phyloP scores from a whole-genome alignment of 1,284 basidiomycete species.

The Vanrija sp. region DNA sequence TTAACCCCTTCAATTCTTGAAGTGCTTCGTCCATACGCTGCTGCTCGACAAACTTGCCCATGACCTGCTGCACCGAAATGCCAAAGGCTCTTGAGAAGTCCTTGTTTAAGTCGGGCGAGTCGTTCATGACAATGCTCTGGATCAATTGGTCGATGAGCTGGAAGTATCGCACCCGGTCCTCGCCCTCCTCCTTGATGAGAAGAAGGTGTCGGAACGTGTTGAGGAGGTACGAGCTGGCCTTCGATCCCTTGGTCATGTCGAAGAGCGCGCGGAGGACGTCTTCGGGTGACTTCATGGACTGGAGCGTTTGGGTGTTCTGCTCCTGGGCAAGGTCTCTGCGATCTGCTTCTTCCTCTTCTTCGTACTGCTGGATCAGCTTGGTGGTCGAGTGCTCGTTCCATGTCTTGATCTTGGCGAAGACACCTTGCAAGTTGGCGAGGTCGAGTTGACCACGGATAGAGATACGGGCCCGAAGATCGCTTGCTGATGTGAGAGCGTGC shows the following conservation, averaged over 20 bases:
- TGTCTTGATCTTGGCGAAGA: slow-evolving; percentile 66
- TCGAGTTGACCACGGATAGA: slow-evolving; percentile 69
- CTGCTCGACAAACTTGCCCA: slow-evolving; percentile 86
- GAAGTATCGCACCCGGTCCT: slow-evolving; percentile 78
- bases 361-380: slow-evolving; percentile 65
- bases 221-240: slow-evolving; percentile 80
- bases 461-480: slow-evolving; percentile 40
- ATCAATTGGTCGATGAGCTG: slow-evolving; percentile 92
- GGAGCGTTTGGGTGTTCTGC: slow-evolving; percentile 66
- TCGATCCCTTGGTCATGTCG: slow-evolving; percentile 67
- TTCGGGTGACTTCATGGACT: slow-evolving; percentile 72
- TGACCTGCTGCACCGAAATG: slow-evolving; percentile 81
- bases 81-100: slow-evolving; percentile 83
- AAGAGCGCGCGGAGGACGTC: slow-evolving; percentile 83
- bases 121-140: slow-evolving; percentile 85
- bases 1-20: slow-evolving; percentile 68
- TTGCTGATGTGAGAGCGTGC: slow-evolving; percentile 25
- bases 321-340: slow-evolving; percentile 71
- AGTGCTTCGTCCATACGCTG: slow-evolving; percentile 77
- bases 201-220: slow-evolving; percentile 90
- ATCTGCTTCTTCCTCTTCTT: slow-evolving; percentile 69
- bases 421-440: slow-evolving; percentile 69
- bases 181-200: slow-evolving; percentile 82
- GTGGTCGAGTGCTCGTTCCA: slow-evolving; percentile 62
- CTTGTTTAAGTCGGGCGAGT: slow-evolving; percentile 62